Evolutionary conservation across 257 asterid genomes (phyloP), one percentile per base, ranked within the genome.

Genomic region (Misopates orontium): DNA sequence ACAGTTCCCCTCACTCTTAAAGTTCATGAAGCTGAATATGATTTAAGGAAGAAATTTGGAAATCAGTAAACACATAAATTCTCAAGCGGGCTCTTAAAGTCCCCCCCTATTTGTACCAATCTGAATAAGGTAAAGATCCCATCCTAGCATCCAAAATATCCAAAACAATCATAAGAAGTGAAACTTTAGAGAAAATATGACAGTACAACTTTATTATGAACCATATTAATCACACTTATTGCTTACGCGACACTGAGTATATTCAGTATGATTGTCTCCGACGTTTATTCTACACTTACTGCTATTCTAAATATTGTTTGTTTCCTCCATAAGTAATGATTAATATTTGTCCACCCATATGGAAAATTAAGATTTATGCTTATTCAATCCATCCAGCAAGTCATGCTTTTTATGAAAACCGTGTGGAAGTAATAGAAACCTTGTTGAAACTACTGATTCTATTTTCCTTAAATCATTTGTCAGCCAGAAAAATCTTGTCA

Each of bases 311-410:
- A 28, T 28, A 28, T 36, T 4, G 42, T 36, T 28, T 28, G 8
- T 36, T 36, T 36, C 42, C 11, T 36, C 42, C 8, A 36, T 36
- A 36, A 36, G 42, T 36, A 36, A 36, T 36, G 8, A 28, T 28
- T 28, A 3, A 36, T 36, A 4, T 36, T 36, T 36, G 42, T 36
- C 10, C 8, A 5, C 11, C 11, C 42, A 36, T 5, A 4, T 36
- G 8, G 42, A 36, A 28, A 36, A 36, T 36, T 9, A 36, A 36
- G 42, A 36, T 9, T 36, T 36, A 36, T 4, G 42, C 42, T 36
- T 5, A 32, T 40, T 22, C 55, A 22, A 44, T 67, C 56, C 28
- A 44, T 21, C 11, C 52, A 41, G 71, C 44, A 67, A 11, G 25
- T 22, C 41, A 55, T 36, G 42, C 28, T 25, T 8, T 53, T 8